A percentile compares a stretch with the other conserved stretches of the same genome.
These are phyloP conservation scores for Hibiscus mutabilis DNA, from an alignment of 345 rosid genomes.

Conservation along the genomic window DNA sequence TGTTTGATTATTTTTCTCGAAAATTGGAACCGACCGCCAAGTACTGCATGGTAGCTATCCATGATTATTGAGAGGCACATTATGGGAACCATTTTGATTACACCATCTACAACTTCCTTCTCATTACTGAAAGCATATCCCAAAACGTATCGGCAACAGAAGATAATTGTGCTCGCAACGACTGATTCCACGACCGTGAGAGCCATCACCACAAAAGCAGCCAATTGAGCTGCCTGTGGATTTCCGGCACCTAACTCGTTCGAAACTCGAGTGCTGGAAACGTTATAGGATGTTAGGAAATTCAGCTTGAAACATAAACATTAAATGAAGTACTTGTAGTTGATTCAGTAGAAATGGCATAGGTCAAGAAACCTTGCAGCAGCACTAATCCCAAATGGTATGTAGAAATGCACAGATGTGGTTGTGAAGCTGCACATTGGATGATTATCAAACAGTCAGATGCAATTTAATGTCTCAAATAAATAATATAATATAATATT, in stretches of 20 bases:
- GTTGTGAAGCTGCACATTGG: not conserved
- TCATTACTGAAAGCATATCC: slow-evolving; percentile 34
- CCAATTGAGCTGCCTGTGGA: not conserved
- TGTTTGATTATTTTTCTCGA: not conserved
- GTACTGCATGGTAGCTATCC: slow-evolving; percentile 11
- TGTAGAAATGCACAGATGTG: not conserved
- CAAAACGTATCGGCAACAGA: slow-evolving; percentile 14
- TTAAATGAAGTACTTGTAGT: too few species aligned
- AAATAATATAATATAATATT: too few species aligned
- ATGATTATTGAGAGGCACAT: slow-evolving; percentile 26
- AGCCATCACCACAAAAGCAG: not conserved
- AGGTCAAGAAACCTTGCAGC: not conserved
- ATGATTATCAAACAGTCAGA: not conserved
- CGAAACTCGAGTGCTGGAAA: not conserved
- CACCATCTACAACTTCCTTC: slow-evolving; percentile 29
- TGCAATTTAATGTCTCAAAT: not conserved
- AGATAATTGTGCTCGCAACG: slow-evolving; percentile 17
- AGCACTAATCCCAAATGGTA: not conserved
- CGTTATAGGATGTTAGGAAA: not conserved
- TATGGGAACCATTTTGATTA: slow-evolving; percentile 26
- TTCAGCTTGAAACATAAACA: too few species aligned
- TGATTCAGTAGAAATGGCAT: too few species aligned
- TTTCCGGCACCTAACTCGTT: not conserved
- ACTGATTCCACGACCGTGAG: not conserved
- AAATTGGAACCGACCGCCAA: not conserved